Base-by-base conservation (phyloP, 257 asterid species). In the Lantana camara region DNA sequence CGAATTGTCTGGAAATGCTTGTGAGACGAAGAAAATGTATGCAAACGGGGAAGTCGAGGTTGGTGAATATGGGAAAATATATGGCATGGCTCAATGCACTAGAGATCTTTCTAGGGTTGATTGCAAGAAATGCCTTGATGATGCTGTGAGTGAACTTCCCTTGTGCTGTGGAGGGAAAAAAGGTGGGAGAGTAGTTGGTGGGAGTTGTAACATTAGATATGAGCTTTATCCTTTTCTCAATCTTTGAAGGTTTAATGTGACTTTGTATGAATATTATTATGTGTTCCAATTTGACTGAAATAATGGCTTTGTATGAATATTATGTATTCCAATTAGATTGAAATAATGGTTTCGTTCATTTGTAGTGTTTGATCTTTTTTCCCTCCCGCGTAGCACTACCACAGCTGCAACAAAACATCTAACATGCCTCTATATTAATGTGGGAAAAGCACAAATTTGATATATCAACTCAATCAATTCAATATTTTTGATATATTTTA, bases 161-260 rank as follows among this genome's bases (percentile, higher is more conserved):
- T 23, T 30, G 20, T 77, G 82, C 23, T 77, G 85, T 60, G 74
- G 17, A 41, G 75, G 68, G 40, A 71, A 57, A 47, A 29, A 16
- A 61, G 87, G 87, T 6, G 80, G 78, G 41, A 81, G 84, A 50
- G 82, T 75, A 60, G 64, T 78, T 49, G 71, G 80, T 4, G 87
- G 82, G 52, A 81, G 84, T 67, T 81, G 87, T 45, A 66, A 30
- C 21, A 53, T 78, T n/a, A 68, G 74, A 78, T 81, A 75, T 72
- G 87, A 81, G 67, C 69, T 66, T 0, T 78, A 81, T 35, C 77
- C 82, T 45, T 81, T 81, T n/a, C 46, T 78, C 70, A 23, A 77
- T 44, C 41, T 44, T 61, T 67, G 42, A 41, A n/a, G 10, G 1
- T 20, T 5, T 35, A 35, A 23, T 52, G 59, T 52, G 17, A 24